A percentile compares a stretch with the other conserved stretches of the same genome.
These are phyloP conservation scores for Nemania abortiva DNA, from an alignment of 2,329 filamentous ascomycete species.

Conservation along the genomic window DNA sequence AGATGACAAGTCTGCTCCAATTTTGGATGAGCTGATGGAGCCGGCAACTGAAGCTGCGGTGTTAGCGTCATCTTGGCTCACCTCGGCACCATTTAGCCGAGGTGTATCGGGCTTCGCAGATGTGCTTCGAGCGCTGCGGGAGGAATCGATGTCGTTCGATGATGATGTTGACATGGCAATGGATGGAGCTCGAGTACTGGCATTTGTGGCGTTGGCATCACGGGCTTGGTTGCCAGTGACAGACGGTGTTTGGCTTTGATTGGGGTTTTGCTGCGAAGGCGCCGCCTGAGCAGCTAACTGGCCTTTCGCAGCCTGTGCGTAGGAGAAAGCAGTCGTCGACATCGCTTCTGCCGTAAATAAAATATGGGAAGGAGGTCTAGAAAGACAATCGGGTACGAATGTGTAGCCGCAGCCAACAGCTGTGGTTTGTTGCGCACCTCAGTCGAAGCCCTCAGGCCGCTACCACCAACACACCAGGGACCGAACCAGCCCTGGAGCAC, in stretches of 20 bases:
- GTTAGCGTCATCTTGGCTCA: conserved; percentile 39
- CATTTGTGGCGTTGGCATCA: conserved; percentile 51
- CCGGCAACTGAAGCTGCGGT: conserved; percentile 35
- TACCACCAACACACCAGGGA: conserved; percentile 47
- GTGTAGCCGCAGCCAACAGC: conserved; percentile 38
- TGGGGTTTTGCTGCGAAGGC: conserved; percentile 48
- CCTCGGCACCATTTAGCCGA: conserved; percentile 38
- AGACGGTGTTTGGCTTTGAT: conserved; percentile 50
- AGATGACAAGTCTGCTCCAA: conserved; percentile 39
- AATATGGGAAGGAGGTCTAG: conserved; percentile 26
- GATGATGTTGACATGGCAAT: conserved; percentile 52
- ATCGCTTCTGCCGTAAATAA: conserved; percentile 53
- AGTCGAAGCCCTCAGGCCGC: conserved; percentile 43
- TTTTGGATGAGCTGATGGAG: conserved; percentile 35
- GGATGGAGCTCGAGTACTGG: conserved; percentile 52
- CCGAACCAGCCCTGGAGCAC: conserved; percentile 46
- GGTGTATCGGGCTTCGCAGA: conserved; percentile 46
- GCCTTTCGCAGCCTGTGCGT: conserved; percentile 94
- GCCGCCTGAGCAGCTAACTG: conserved; percentile 61
- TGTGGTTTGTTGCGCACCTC: conserved; percentile 44
- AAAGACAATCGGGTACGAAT: conserved; percentile 37
- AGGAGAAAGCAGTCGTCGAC: conserved; percentile 79
- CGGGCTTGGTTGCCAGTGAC: conserved; percentile 52
- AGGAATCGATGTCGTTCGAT: conserved; percentile 53
- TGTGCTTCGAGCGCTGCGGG: conserved; percentile 43